Evolutionary conservation across 1,284 basidiomycete genomes (phyloP).

Genomic region (Pisolithus thermaeus): DNA sequence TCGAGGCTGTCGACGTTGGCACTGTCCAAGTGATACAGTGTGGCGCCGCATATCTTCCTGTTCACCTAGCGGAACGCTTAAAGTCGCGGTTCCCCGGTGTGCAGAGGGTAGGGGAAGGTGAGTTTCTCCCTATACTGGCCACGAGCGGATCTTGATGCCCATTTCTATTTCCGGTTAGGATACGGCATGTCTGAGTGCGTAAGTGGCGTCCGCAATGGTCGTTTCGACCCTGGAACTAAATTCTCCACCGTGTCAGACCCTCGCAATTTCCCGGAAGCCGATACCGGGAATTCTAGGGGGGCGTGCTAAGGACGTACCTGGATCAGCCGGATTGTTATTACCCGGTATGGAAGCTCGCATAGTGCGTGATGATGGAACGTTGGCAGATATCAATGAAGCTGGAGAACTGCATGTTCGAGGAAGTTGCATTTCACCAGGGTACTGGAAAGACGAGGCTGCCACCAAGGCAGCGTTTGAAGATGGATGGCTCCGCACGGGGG

Average conservation of each 20-base stretch:
- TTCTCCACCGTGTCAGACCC: conserved; percentile 40
- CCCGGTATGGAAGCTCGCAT: conserved; percentile 61
- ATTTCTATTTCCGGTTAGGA: conserved; percentile 32
- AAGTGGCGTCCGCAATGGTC: conserved; percentile 18
- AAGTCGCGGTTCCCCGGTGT: conserved; percentile 32
- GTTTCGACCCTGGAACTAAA: neutral
- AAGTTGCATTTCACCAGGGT: conserved; percentile 53
- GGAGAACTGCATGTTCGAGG: conserved; percentile 63
- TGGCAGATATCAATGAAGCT: conserved; percentile 49
- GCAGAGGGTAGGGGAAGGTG: conserved; percentile 45
- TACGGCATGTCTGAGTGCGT: conserved; percentile 77
- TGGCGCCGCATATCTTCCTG: conserved; percentile 66
- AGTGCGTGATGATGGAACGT: conserved; percentile 52
- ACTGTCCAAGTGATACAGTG: conserved; percentile 40
- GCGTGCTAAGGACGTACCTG: conserved; percentile 34
- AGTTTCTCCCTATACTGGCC: conserved; percentile 4
- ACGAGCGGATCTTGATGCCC: neutral
- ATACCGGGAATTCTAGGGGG: conserved; percentile 42
- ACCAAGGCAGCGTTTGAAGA: conserved; percentile 58
- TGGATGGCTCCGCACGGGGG: conserved; percentile 72
- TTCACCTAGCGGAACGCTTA: conserved; percentile 43
- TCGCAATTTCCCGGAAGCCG: conserved; percentile 43
- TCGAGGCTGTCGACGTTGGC: conserved; percentile 48
- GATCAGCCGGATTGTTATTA: conserved; percentile 52
- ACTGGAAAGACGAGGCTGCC: conserved; percentile 64